Evolutionary conservation across 108 stramenopile species (phyloP), one percentile per base, ranked within the genome.

Genomic region (Cyclostephanos tholiformis): DNA sequence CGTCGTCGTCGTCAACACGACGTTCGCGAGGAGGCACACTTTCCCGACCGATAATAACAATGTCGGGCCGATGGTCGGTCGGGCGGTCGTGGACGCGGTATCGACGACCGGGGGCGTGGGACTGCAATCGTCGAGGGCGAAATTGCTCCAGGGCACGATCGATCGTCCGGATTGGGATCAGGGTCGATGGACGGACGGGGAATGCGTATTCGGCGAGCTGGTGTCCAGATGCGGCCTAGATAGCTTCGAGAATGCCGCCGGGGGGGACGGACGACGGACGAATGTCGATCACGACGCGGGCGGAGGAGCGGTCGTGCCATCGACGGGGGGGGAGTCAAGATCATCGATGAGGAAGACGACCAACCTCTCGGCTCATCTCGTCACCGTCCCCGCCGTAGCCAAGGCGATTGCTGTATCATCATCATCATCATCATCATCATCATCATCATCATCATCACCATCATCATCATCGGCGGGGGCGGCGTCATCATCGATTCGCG

Each of bases 121-220:
- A 14, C 52, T 79, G 6, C 49, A 73, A 44, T 79, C 51, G 49
- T 43, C 55, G 25, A 56, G 78, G 14, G 55, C 78, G 7, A 46
- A 67, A 68, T 23, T 79, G 43, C 65, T 79, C 7, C 78, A 79
- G 43, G 78, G 78, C 14, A 79, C 78, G 12, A 79, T 79, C 49
- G 78, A 79, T 63, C 50, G 78, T 30, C 78, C 78, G 8, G 20
- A 60, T 4, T 79, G 78, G 78, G 71, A 72, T 60, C 78, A 79
- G 55, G 43, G 59, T 13, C 71, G 78, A 53, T 79, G 78, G 78
- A 79, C 78, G n/a, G 78, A 79, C 63, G 78, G 78, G 19, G 78
- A 79, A 26, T 79, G 78, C 58, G 50, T 79, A 8, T 79, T 79
- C 38, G 63, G 66, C 36, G 78, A 79, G 22, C 46, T 79, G 43